These are phyloP conservation scores for Chenopodium formosanum DNA, from an alignment of 148 eudicot species.

Conservation along the genomic window DNA sequence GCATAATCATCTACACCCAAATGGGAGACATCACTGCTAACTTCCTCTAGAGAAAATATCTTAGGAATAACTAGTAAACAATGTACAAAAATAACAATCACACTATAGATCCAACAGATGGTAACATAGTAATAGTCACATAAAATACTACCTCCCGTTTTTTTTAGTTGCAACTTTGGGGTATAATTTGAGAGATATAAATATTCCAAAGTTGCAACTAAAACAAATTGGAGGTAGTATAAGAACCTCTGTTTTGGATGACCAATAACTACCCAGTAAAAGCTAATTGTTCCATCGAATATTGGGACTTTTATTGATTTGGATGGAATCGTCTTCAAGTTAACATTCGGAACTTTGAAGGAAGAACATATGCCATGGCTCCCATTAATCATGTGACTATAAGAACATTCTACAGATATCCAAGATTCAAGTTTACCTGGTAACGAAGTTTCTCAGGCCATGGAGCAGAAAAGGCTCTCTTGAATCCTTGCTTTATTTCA, in stretches of 20 bases:
- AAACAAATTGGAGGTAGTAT: too few relatives aligned
- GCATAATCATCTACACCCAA: neutral
- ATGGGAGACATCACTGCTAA: neutral
- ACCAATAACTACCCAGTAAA: neutral
- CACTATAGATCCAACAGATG: neutral
- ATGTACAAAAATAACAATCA: neutral
- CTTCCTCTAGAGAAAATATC: neutral
- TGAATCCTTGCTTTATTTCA: conserved; percentile 96
- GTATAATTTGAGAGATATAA: too few relatives aligned
- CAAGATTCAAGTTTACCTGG: conserved; percentile 49
- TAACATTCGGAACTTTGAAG: neutral
- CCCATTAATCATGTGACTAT: neutral
- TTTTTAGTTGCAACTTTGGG: too few relatives aligned
- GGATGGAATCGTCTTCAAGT: neutral
- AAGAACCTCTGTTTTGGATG: neutral
- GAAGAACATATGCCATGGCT: neutral
- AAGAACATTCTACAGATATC: neutral
- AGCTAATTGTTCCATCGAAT: too few relatives aligned
- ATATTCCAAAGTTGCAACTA: too few relatives aligned
- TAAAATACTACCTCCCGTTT: too few relatives aligned
- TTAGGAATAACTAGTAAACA: neutral
- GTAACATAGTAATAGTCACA: neutral
- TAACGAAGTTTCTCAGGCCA: conserved; percentile 97
- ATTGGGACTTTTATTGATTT: too few relatives aligned
- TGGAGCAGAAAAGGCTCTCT: conserved; percentile 87